Evolutionary conservation across 768 basidiomycete species (phyloP), one percentile per base, ranked within the genome.

Genomic region (Termitomyces titanicus): DNA sequence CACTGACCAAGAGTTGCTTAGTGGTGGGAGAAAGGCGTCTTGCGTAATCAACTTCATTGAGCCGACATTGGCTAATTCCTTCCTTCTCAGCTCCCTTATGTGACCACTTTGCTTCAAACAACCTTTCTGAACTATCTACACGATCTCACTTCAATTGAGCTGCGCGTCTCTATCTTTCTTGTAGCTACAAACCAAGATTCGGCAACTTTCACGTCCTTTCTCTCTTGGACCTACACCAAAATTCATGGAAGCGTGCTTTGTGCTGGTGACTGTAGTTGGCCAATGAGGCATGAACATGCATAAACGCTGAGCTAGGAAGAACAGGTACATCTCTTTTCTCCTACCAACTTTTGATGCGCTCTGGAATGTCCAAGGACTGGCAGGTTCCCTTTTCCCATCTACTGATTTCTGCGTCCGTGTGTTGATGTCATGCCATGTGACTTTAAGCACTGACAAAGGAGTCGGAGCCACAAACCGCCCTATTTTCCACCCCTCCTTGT

Each of bases 351-450:
- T 22, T 37, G 6, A 39, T 17, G 48, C 24, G 31, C 43, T 56
- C 29, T 52, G 10, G 44, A 5, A 51, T 42, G n/a, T 29, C 37
- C 22, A 17, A 45, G 25, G 43, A 35, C 45, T 37, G 35, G 13
- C 24, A 29, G 25, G 17, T 39, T 50, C 29, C 29, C 50, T 39
- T 39, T 54, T n/a, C n/a, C 25, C 45, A 38, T 51, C 25, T 35
- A 47, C 52, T 33, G 37, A 45, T 35, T 40, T 44, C n/a, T 57
- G 61, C 51, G 64, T 65, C 62, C 62, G 67, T 67, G 61, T 65
- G 60, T 59, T 52, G 35, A 60, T 57, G 45, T 52, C 47, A 57
- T 58, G 50, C 60, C 68, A 66, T 64, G 66, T 69, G 68, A 68
- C 53, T 45, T 49, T 49, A 38, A 51, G 46, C 60, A 60, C 24